phyloP scores from a whole-genome alignment of 441 rosid genomes.

The Populus hybrid region DNA sequence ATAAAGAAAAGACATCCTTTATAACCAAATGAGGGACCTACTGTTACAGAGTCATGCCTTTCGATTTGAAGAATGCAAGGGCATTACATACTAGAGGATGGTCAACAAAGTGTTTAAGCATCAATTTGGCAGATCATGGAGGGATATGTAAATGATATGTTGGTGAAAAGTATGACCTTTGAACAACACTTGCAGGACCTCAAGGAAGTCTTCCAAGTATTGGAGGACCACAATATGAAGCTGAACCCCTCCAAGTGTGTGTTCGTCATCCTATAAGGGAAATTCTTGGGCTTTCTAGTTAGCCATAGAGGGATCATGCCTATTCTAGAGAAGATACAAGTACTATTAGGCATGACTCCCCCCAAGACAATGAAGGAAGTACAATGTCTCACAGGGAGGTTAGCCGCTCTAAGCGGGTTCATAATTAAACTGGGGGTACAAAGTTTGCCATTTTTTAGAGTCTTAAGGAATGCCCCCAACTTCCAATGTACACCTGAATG shows the following conservation, averaged over 20 bases:
- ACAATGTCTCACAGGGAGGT: neutral
- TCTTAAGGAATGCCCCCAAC: neutral
- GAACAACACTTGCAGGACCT: no score
- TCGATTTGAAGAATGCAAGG: neutral
- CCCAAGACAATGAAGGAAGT: neutral
- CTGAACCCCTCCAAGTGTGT: neutral
- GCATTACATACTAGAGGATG: neutral
- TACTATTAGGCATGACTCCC: neutral
- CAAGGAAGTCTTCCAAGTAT: no score
- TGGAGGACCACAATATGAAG: no score
- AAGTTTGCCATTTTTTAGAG: neutral
- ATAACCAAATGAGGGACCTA: neutral
- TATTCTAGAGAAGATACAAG: neutral
- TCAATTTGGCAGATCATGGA: neutral
- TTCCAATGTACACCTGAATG: neutral
- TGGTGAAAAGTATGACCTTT: no score
- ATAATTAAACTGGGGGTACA: no score
- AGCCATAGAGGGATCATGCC: neutral
- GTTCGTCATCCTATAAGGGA: neutral
- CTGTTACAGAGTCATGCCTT: neutral
- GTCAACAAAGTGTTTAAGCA: no score
- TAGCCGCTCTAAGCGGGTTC: no score
- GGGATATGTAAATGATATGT: no score
- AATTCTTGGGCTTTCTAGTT: neutral
- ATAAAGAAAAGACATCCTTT: neutral